Evolutionary conservation across 75 land plant genomes (phyloP).

Genomic region (Larix kaempferi): DNA sequence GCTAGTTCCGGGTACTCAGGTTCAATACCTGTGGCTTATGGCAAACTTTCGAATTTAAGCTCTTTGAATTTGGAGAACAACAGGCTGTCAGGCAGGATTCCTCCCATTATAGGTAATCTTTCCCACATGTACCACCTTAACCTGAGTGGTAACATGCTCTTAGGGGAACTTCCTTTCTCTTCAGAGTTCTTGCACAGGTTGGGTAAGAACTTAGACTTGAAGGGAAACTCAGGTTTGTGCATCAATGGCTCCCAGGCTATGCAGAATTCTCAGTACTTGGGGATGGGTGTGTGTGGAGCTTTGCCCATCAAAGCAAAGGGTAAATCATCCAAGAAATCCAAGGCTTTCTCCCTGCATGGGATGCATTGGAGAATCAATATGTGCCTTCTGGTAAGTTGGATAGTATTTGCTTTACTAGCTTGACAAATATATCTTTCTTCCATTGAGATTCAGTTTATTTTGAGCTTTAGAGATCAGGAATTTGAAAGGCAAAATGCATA

Average conservation of each 20-base stretch:
- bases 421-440: background rate
- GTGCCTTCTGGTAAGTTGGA: slow-evolving; percentile 2
- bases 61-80: slow-evolving; percentile 61
- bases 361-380: slow-evolving; percentile 3
- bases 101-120: slow-evolving; percentile 35
- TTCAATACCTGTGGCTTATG: slow-evolving; percentile 58
- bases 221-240: slow-evolving; percentile 69
- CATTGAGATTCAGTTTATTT: background rate
- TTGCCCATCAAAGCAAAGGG: background rate
- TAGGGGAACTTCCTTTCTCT: slow-evolving; percentile 70
- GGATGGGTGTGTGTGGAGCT: slow-evolving; percentile 28
- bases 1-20: slow-evolving; percentile 57
- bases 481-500: background rate
- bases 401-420: background rate
- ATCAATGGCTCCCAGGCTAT: slow-evolving; percentile 22
- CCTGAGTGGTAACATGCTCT: slow-evolving; percentile 62
- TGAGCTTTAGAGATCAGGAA: background rate
- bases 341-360: background rate
- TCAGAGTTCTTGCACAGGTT: slow-evolving; percentile 53
- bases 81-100: slow-evolving; percentile 50
- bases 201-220: slow-evolving; percentile 67
- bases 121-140: slow-evolving; percentile 74
- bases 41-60: slow-evolving; percentile 39
- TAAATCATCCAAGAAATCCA: background rate
- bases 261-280: slow-evolving; percentile 16